Evolutionary conservation across 2,329 filamentous ascomycete genomes (phyloP).

Genomic region (Colletotrichum navitas): DNA sequence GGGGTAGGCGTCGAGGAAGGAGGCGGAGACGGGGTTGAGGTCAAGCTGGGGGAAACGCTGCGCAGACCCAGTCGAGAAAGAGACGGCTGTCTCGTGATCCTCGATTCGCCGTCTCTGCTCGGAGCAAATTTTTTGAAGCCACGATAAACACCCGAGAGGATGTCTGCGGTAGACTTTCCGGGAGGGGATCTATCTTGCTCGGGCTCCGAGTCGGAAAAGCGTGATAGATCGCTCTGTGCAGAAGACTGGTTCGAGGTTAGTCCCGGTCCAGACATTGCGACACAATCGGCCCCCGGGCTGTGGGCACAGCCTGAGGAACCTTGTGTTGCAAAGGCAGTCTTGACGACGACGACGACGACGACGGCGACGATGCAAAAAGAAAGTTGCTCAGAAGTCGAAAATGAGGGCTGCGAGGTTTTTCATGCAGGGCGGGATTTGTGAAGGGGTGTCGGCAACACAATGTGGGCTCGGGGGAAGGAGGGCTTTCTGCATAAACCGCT

Average conservation of each 20-base stretch:
- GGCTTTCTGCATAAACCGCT: background rate
- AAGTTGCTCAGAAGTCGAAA: conserved; percentile 3
- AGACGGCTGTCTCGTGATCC: conserved; percentile 60
- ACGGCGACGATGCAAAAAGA: background rate
- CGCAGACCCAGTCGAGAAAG: conserved; percentile 53
- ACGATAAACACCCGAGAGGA: conserved; percentile 65
- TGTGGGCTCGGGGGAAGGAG: conserved; percentile 8
- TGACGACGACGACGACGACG: background rate
- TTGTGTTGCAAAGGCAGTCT: conserved; percentile 16
- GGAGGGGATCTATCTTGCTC: conserved; percentile 50
- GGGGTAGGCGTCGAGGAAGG: conserved; percentile 41
- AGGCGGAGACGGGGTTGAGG: conserved; percentile 47
- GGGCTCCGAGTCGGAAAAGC: conserved; percentile 59
- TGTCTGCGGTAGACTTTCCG: conserved; percentile 58
- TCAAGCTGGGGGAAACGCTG: conserved; percentile 47
- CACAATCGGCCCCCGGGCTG: conserved; percentile 29
- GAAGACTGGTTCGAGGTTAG: conserved; percentile 50
- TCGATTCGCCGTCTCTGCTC: conserved; percentile 57
- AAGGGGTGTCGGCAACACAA: background rate
- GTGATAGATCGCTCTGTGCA: conserved; percentile 53
- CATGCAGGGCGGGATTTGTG: conserved; percentile 25
- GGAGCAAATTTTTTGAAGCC: conserved; percentile 63
- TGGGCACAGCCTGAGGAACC: conserved; percentile 16
- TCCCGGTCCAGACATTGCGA: conserved; percentile 44
- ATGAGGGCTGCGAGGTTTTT: conserved; percentile 15